phyloP scores from a whole-genome alignment of 495 filamentous ascomycete genomes.

The Penicillium paxilli region DNA sequence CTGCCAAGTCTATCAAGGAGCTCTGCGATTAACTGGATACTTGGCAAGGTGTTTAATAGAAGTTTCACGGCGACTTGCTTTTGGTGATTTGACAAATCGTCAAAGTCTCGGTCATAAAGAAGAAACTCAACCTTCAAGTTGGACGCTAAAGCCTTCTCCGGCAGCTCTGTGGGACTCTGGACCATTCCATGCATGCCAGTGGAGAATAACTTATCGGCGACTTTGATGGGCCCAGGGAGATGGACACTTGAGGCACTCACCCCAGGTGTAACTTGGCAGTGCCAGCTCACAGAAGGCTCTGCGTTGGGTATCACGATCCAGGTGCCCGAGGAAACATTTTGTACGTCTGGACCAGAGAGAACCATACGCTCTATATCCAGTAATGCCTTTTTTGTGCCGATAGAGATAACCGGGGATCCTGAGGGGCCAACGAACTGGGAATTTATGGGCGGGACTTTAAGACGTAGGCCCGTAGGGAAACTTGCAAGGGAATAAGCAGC shows the following conservation, averaged over 20 bases:
- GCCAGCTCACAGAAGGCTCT: conserved; percentile 15
- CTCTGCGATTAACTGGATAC: conserved; percentile 58
- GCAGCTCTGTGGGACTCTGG: too few relatives aligned
- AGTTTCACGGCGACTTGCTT: conserved; percentile 58
- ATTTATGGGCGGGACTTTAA: conserved; percentile 59
- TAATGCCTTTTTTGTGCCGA: conserved; percentile 3
- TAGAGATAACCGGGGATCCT: too few relatives aligned
- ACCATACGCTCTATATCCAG: conserved; percentile 38
- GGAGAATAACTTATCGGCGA: too few relatives aligned
- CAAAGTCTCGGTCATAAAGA: conserved; percentile 57
- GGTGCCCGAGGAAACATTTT: conserved; percentile 47
- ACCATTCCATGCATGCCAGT: too few relatives aligned
- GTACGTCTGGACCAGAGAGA: conserved; percentile 34
- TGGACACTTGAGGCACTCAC: neutral
- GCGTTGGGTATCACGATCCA: conserved; percentile 53
- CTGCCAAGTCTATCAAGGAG: conserved; percentile 51
- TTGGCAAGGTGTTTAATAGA: conserved; percentile 68
- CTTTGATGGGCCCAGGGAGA: too few relatives aligned
- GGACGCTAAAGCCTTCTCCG: too few relatives aligned
- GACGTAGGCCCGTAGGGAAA: conserved; percentile 67
- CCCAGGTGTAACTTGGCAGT: conserved; percentile 23
- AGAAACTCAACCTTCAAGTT: neutral
- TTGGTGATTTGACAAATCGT: conserved; percentile 39
- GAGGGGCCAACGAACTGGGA: too few relatives aligned
- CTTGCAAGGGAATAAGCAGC: conserved; percentile 45